Conservation (phyloP, 2,329 filamentous ascomycete genomes). For the Epicoccum nigrum region DNA sequence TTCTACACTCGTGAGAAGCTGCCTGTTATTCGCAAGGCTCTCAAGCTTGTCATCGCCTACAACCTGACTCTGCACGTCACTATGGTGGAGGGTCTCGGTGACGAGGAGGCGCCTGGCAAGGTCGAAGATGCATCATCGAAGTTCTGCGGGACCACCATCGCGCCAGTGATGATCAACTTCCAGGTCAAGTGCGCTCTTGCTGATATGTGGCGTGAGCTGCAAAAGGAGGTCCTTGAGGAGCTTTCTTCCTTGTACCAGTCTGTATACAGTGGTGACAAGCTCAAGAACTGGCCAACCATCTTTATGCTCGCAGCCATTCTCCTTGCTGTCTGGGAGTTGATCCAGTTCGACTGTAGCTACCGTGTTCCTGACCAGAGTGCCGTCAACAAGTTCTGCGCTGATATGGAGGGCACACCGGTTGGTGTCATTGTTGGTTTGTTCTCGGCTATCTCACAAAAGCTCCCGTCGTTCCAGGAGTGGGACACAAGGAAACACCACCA, state of each 20-base stretch:
- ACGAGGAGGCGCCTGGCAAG: conserved; percentile 82
- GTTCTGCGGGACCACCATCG: conserved; percentile 87
- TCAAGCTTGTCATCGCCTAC: conserved; percentile 94
- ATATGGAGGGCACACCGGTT: conserved; percentile 96
- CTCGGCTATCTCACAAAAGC: conserved; percentile 96
- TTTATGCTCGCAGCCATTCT: conserved; percentile 96
- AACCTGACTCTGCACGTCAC: conserved; percentile 94
- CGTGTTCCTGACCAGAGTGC: conserved; percentile 82
- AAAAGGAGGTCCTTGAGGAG: conserved; percentile 95
- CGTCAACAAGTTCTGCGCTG: conserved; percentile 91
- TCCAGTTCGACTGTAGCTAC: conserved; percentile 98
- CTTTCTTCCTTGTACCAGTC: conserved; percentile 93
- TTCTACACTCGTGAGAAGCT: conserved; percentile 89
- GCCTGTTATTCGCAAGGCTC: conserved; percentile 88
- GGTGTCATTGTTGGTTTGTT: conserved; percentile 96
- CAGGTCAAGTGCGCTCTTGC: conserved; percentile 97
- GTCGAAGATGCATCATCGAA: conserved; percentile 87
- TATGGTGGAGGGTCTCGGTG: conserved; percentile 86
- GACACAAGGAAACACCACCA: conserved; percentile 90
- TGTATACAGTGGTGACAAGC: conserved; percentile 94
- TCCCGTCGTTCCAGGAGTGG: conserved; percentile 92
- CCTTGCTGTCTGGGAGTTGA: conserved; percentile 95
- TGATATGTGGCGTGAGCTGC: conserved; percentile 96
- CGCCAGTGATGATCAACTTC: conserved; percentile 99
- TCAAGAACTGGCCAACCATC: conserved; percentile 99